These are phyloP conservation scores for Akanthomyces lecanii DNA, from an alignment of 2,329 filamentous ascomycete genomes.

Conservation along the genomic window DNA sequence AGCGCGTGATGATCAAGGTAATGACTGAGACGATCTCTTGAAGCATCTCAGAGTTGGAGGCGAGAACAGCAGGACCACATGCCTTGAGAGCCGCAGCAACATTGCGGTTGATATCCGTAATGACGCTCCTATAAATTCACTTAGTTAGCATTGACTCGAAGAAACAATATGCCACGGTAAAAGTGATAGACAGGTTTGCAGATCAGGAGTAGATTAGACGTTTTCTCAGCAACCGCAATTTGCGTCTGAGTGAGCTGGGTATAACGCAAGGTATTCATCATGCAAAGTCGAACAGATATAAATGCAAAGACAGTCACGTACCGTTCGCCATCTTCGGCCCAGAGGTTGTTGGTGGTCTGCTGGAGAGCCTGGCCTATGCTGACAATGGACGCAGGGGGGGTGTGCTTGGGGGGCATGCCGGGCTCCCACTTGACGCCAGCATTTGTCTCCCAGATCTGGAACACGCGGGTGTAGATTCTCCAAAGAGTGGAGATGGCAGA, in stretches of 20 bases:
- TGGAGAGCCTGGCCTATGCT: constrained; percentile 84
- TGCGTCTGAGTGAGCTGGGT: constrained; percentile 99
- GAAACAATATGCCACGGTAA: constrained; percentile 18
- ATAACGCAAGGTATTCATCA: constrained; percentile 92
- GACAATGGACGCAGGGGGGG: constrained; percentile 73
- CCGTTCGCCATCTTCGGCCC: constrained; percentile 90
- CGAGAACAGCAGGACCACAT: constrained; percentile 81
- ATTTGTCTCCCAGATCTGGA: constrained; percentile 74
- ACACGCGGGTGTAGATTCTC: constrained; percentile 89
- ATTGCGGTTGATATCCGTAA: constrained; percentile 94
- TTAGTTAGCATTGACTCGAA: constrained; percentile 38
- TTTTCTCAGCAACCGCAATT: constrained; percentile 84
- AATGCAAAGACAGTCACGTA: constrained; percentile 51
- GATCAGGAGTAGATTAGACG: constrained; percentile 45
- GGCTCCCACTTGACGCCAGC: constrained; percentile 80
- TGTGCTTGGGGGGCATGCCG: constrained; percentile 76
- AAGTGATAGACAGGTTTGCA: constrained; percentile 25
- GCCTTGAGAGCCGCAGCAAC: constrained; percentile 85
- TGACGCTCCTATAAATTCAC: constrained; percentile 60
- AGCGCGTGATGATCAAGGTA: constrained; percentile 76
- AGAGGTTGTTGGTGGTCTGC: constrained; percentile 76
- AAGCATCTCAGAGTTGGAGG: constrained; percentile 62
- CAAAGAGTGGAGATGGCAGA: constrained; percentile 87
- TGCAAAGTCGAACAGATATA: constrained; percentile 29
- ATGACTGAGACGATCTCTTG: constrained; percentile 74